phyloP scores from a whole-genome alignment of 78 protist species.

The Emiliania huxleyi region DNA sequence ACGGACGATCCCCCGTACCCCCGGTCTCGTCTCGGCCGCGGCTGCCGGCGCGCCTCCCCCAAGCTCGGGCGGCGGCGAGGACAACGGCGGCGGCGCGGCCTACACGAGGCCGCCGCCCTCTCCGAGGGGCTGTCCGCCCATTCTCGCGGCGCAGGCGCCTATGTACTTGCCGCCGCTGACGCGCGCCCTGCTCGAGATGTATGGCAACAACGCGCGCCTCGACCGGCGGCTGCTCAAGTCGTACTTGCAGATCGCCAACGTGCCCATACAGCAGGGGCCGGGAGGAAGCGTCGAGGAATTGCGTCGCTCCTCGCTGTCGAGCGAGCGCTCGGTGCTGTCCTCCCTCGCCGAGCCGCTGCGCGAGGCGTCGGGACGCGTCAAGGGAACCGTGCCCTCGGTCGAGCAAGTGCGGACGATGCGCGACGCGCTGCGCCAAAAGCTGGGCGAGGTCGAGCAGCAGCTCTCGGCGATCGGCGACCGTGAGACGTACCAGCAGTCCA shows the following conservation, averaged over 20 bases:
- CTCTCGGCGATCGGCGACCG: background rate
- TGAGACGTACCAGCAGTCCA: background rate
- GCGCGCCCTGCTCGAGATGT: background rate
- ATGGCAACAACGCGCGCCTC: background rate
- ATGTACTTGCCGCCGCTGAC: background rate
- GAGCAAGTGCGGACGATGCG: background rate
- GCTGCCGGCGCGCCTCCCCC: no score
- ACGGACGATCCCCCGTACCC: background rate
- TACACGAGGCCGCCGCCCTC: no score
- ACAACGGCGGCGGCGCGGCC: background rate
- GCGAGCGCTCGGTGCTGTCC: no score
- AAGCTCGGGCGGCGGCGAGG: background rate
- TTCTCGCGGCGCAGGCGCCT: background rate
- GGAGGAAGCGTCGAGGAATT: no score
- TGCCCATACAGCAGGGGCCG: no score
- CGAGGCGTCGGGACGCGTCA: background rate
- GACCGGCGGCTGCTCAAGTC: background rate
- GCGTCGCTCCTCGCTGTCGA: no score
- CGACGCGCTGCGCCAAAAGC: background rate
- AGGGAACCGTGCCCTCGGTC: background rate
- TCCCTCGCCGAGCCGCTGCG: background rate
- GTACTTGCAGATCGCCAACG: background rate
- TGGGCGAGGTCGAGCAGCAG: background rate
- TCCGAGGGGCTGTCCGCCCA: background rate
- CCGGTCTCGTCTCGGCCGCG: background rate